A percentile compares a stretch with the other conserved stretches of the same genome.
Conservation (phyloP, 495 filamentous ascomycete species). For the Glarea lozoyensis region DNA sequence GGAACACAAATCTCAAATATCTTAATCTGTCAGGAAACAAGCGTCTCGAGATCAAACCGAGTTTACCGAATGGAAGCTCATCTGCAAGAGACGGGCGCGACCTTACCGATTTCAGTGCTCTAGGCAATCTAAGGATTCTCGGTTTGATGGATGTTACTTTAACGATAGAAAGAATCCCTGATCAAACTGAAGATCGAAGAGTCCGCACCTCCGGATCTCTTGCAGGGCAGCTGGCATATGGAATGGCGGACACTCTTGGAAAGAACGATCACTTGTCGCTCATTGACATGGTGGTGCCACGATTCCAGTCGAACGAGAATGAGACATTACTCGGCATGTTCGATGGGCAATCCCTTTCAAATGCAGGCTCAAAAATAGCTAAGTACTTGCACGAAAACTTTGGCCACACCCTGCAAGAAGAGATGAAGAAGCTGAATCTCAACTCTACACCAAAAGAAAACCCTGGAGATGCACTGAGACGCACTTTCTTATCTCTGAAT, state of each 20-base stretch:
- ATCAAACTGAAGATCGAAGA: slow-evolving; percentile 90
- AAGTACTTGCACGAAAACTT: slow-evolving; percentile 96
- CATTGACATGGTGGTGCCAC: slow-evolving; percentile 94
- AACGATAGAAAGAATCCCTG: slow-evolving; percentile 83
- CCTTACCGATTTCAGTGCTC: slow-evolving; percentile 82
- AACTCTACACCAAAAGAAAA: slow-evolving; percentile 48
- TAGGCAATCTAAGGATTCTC: slow-evolving; percentile 78
- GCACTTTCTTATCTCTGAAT: slow-evolving; percentile 83
- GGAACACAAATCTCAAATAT: slow-evolving; percentile 88
- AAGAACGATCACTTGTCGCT: slow-evolving; percentile 90
- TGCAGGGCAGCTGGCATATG: slow-evolving; percentile 81
- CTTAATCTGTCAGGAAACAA: slow-evolving; percentile 98
- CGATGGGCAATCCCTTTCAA: slow-evolving; percentile 79
- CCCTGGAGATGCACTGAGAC: slow-evolving; percentile 71
- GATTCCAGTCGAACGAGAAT: slow-evolving; percentile 82
- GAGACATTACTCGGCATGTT: slow-evolving; percentile 91
- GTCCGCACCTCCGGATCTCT: slow-evolving; percentile 91
- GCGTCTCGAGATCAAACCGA: slow-evolving; percentile 91
- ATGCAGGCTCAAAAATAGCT: slow-evolving; percentile 85
- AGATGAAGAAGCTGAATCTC: slow-evolving; percentile 62
- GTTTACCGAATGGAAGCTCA: slow-evolving; percentile 41
- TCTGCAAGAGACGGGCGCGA: slow-evolving; percentile 53
- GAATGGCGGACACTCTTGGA: slow-evolving; percentile 96
- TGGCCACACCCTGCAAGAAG: slow-evolving; percentile 68
- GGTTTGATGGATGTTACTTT: slow-evolving; percentile 98